Evolutionary conservation across 2,329 filamentous ascomycete species (phyloP).

Genomic region (Fusarium gaditjirri): DNA sequence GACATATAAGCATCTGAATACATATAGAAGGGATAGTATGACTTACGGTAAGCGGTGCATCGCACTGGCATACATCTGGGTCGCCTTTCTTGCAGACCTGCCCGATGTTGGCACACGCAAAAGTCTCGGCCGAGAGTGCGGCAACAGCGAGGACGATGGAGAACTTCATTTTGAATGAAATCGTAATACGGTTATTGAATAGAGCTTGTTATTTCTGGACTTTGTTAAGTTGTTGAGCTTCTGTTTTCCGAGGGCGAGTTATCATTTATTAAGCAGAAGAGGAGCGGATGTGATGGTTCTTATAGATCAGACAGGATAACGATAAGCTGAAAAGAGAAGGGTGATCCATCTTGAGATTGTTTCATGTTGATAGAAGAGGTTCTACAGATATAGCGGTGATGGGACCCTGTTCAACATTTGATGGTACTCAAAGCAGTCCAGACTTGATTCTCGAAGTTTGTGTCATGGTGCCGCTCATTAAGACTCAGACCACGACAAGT

Average conservation of each 20-base stretch:
- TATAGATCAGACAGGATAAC: background rate
- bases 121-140: background rate
- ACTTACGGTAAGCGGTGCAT: background rate
- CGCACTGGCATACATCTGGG: background rate
- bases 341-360: accelerated
- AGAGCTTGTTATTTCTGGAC: background rate
- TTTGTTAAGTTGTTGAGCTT: background rate
- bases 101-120: background rate
- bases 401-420: background rate
- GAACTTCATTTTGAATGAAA: background rate
- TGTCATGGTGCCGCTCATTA: background rate
- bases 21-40: accelerated
- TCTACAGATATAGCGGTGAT: background rate
- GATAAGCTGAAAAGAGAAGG: accelerated
- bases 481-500: too few relatives aligned
- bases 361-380: background rate
- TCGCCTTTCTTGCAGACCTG: background rate
- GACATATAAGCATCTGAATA: background rate
- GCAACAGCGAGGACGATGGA: background rate
- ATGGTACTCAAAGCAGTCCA: background rate
- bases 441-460: background rate
- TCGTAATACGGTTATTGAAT: accelerated
- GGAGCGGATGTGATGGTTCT: background rate
- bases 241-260: background rate
- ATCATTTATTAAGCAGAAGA: background rate